Base-by-base conservation (phyloP, 2,329 filamentous ascomycete species). In the Plectosphaerella cucumerina region DNA sequence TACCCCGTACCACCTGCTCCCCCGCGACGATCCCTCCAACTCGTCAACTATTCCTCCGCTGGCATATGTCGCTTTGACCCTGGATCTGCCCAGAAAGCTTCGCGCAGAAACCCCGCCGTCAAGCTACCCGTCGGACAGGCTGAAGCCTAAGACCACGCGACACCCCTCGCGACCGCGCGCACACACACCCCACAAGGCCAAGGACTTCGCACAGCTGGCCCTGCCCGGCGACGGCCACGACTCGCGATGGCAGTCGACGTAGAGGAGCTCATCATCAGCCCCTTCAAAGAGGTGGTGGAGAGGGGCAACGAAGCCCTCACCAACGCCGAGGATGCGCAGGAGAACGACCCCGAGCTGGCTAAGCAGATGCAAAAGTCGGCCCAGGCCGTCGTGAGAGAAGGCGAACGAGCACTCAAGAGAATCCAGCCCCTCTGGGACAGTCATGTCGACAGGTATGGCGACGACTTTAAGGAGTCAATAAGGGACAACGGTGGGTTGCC, bases 211-310 rank as follows among this genome's bases (percentile, higher is more conserved):
- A 17, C 20, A 17, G 39, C 17, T 17, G 12, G n/a, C 39, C 4
- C 18, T 18, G 39, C n/a, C n/a, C 10, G 39, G 18, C 17, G n/a
- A 37, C 15, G 15, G 35, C 35, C 35, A n/a, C 8, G 35, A 5
- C 18, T 42, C 18, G 18, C 39, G n/a, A 56, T 56, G 52, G 54
- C 54, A 9, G 45, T 56, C 17, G 50, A 56, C 12, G 43, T 47
- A 8, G 54, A 56, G 21, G 54, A 50, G 20, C 54, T 56, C 11
- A 50, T 56, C 34, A 43, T 56, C 20, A 20, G 23, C 20, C 71
- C 71, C 15, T 71, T 74, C 47, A 59, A 59, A 42, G 71, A 73
- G 50, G 66, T 74, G 2, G 63, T 70, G 21, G 65, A 69, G 39
- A 60, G 65, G 17, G 70, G 66, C n/a, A 64, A 63, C 26, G 65